These are phyloP conservation scores for Pseudogymnoascus sp. DNA, from an alignment of 2,329 filamentous ascomycete genomes.

Conservation along the genomic window DNA sequence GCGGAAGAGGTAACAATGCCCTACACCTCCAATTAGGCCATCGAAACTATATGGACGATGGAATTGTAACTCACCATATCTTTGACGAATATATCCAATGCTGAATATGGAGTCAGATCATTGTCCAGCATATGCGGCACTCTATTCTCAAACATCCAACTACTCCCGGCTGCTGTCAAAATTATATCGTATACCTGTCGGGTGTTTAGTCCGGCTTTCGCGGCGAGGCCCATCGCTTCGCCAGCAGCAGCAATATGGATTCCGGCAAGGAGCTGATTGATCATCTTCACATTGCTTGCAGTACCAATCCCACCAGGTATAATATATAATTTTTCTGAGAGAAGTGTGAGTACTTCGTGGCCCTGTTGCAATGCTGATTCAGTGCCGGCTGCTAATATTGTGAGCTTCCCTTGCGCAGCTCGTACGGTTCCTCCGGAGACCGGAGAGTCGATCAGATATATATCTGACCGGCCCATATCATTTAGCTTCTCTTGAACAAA, in stretches of 20 bases:
- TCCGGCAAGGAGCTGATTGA: conserved; percentile 55
- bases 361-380: conserved; percentile 49
- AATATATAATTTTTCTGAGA: conserved; percentile 57
- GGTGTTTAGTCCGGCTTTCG: conserved; percentile 44
- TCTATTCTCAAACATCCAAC: not conserved
- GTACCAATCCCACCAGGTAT: conserved; percentile 53
- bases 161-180: not conserved
- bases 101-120: conserved; percentile 34
- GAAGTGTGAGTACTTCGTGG: conserved; percentile 50
- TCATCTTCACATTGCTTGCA: conserved; percentile 54
- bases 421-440: conserved; percentile 63
- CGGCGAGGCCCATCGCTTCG: conserved; percentile 54
- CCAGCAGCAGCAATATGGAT: conserved; percentile 54
- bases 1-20: conserved; percentile 23
- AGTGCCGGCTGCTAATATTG: conserved; percentile 63
- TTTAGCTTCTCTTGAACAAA: conserved; percentile 50
- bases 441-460: conserved; percentile 61
- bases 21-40: not conserved
- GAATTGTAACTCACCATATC: conserved; percentile 27
- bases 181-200: conserved; percentile 13
- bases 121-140: conserved; percentile 8
- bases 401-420: conserved; percentile 63
- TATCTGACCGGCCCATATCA: conserved; percentile 48
- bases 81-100: conserved; percentile 31
- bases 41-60: not conserved